Evolutionary conservation across 441 rosid genomes (phyloP), one percentile per base, ranked within the genome.

Genomic region (Omphalea diandra): DNA sequence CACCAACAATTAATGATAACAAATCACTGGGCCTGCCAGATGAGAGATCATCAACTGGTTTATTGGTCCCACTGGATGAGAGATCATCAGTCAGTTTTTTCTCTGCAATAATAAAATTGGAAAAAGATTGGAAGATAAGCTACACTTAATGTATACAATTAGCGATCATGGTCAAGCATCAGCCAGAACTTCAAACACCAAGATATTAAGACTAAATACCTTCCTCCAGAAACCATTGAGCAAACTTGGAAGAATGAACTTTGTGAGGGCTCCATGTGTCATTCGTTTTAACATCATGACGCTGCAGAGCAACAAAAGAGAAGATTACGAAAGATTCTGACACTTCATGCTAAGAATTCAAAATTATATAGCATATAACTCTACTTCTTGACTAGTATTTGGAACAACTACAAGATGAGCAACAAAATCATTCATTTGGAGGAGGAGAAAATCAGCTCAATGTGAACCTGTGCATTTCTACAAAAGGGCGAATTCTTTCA

Each of bases 221-320:
- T 84, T 88, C 98, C 83, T 93, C 97, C 63, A 79, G 69, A 84
- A 96, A 96, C 86, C 93, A 89, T 70, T 81, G 90, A 61, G 96
- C 96, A 73, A 96, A 96, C 84, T 87, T 96, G 72, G 99, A 96
- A 77, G 97, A 91, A 35, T 83, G 86, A 69, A 71, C 79, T 27
- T 56, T 54, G 56, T 68, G 85, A 63, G 89, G 76, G 74, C 75
- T 82, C 80, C 63, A 69, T 17, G 64, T 50, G 54, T 83, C 93
- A 69, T 86, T 92, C 68, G 71, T 82, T 74, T 85, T 82, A 66
- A 65, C 72, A 69, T 76, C 84, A 56, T 76, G 79, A 57, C 72
- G 85, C 94, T 91, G 77, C 67, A 82, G 46, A 68, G 56, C 67
- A 74, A 73, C 24, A 72, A 53, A 70, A 60, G 17, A 31, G 0